Evolutionary conservation across 345 rosid species (phyloP).

Genomic region (Arabis alpina): DNA sequence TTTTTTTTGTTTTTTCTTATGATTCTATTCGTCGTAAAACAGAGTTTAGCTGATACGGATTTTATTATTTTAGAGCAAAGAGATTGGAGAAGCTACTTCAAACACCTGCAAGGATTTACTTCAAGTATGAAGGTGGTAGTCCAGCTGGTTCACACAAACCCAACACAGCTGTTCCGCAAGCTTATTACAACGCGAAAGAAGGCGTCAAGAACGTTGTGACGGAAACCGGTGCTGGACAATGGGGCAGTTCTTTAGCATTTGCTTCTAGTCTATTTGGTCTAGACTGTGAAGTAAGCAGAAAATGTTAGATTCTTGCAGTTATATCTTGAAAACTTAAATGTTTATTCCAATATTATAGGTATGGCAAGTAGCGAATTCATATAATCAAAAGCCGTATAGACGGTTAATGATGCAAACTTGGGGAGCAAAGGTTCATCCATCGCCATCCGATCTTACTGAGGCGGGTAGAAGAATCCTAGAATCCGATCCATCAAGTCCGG

Average conservation of each 20-base stretch:
- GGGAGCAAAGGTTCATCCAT: slow-evolving; percentile 95
- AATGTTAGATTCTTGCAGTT: background rate
- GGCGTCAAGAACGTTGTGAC: slow-evolving; percentile 83
- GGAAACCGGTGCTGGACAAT: slow-evolving; percentile 98
- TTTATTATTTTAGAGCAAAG: slow-evolving; percentile 83
- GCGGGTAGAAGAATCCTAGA: slow-evolving; percentile 75
- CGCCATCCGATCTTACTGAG: slow-evolving; percentile 74
- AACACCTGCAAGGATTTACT: slow-evolving; percentile 92
- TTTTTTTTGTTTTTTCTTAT: background rate
- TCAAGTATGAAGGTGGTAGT: slow-evolving; percentile 92
- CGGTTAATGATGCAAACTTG: slow-evolving; percentile 97
- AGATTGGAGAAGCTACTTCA: slow-evolving; percentile 89
- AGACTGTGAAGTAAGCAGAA: slow-evolving; percentile 64
- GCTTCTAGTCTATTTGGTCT: slow-evolving; percentile 86
- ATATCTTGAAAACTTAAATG: background rate
- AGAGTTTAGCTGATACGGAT: background rate
- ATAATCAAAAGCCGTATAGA: slow-evolving; percentile 91
- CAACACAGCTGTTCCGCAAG: slow-evolving; percentile 90
- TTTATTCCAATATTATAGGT: slow-evolving; percentile 49
- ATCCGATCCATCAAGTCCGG: slow-evolving; percentile 69
- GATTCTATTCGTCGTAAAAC: background rate
- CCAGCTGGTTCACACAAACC: slow-evolving; percentile 99
- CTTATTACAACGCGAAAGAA: slow-evolving; percentile 73
- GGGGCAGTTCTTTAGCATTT: slow-evolving; percentile 94
- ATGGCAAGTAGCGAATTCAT: slow-evolving; percentile 97